These are phyloP conservation scores for Parascedosporium putredinis DNA, from an alignment of 2,329 filamentous ascomycete species.

Conservation along the genomic window DNA sequence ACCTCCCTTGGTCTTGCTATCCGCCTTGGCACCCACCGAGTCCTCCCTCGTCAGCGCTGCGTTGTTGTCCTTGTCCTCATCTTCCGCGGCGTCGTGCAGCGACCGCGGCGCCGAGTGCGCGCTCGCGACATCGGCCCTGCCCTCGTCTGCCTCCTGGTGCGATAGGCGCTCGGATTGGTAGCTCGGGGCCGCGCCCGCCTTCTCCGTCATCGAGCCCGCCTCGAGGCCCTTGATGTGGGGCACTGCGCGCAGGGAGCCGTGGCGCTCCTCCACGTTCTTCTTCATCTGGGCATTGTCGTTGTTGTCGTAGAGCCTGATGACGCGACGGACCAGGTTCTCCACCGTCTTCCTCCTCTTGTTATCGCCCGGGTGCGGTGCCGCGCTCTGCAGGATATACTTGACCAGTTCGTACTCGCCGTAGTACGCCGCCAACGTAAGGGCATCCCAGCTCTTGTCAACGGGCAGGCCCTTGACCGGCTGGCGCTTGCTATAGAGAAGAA, in stretches of 20 bases:
- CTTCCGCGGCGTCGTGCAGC: too few species aligned
- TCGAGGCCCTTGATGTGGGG: background rate
- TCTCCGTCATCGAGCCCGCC: background rate
- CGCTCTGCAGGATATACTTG: background rate
- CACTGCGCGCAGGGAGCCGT: background rate
- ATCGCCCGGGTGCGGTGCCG: background rate
- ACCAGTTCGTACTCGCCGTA: background rate
- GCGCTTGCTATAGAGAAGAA: background rate
- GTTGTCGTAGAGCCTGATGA: background rate
- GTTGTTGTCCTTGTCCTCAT: background rate
- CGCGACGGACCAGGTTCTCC: background rate
- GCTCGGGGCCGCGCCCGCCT: too few species aligned
- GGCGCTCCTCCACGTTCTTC: background rate
- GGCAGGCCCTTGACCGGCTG: background rate
- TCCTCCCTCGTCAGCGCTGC: background rate
- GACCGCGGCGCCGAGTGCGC: background rate
- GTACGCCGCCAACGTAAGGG: background rate
- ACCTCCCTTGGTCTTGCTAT: background rate
- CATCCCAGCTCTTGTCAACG: background rate
- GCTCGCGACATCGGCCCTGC: background rate
- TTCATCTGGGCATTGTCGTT: background rate
- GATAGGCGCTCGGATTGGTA: too few species aligned
- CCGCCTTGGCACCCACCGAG: background rate
- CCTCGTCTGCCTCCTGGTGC: too few species aligned
- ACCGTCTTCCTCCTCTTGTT: background rate